Evolutionary conservation across 2,329 filamentous ascomycete species (phyloP).

Genomic region (Penicillium brevicompactum): DNA sequence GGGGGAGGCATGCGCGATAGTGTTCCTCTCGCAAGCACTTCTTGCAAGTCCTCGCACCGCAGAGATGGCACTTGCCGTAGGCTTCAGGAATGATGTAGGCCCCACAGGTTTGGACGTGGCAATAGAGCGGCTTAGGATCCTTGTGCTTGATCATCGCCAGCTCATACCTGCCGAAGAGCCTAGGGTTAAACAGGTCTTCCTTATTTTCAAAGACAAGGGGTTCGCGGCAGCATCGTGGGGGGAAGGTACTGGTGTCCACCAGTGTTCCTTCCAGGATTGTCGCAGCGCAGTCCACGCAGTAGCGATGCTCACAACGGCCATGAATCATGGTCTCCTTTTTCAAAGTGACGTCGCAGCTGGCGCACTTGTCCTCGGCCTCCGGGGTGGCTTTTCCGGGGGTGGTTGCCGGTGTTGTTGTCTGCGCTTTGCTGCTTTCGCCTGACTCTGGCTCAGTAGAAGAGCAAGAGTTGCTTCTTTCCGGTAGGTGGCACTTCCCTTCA

Average conservation of each 20-base stretch:
- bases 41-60: neutral
- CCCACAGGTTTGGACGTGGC: neutral
- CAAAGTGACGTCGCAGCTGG: too few species aligned
- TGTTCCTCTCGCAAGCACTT: neutral
- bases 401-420: too few species aligned
- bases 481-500: too few species aligned
- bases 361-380: too few species aligned
- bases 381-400: too few species aligned
- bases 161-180: neutral
- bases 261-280: too few species aligned
- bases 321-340: too few species aligned
- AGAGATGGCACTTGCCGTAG: neutral
- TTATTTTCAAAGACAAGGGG: neutral
- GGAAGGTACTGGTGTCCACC: neutral
- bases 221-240: neutral
- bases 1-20: neutral
- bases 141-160: neutral
- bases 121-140: neutral
- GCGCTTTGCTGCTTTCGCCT: too few species aligned
- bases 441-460: too few species aligned
- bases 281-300: too few species aligned
- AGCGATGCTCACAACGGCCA: too few species aligned
- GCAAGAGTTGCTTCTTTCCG: too few species aligned
- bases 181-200: neutral
- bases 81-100: neutral